Percentiles rank a stretch among this genome's conserved stretches.
Conservation (phyloP, 2,329 filamentous ascomycete species). For the Fusarium drepaniforme region DNA sequence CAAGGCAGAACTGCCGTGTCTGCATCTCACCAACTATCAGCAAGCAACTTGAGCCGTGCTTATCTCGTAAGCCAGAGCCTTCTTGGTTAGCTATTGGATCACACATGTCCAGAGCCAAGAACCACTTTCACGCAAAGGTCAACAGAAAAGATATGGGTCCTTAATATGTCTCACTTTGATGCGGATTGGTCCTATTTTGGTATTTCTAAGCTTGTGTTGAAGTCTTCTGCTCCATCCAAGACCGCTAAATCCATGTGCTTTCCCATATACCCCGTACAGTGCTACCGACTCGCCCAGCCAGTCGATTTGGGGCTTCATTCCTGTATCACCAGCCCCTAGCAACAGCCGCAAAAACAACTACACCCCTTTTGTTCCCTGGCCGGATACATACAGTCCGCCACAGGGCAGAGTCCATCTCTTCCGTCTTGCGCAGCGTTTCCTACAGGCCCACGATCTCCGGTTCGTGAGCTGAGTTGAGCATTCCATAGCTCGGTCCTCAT, state of each 20-base stretch:
- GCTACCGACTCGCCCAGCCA: slow-evolving; percentile 34
- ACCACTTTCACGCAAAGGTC: slow-evolving; percentile 1
- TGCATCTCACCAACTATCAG: slow-evolving; percentile 33
- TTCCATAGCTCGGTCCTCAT: slow-evolving; percentile 8
- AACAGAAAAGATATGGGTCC: slow-evolving; percentile 21
- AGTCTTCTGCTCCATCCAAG: slow-evolving; percentile 11
- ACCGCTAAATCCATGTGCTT: slow-evolving; percentile 35
- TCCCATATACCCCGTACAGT: slow-evolving; percentile 39
- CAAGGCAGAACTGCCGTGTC: not conserved
- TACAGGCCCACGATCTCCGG: slow-evolving; percentile 19
- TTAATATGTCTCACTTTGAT: slow-evolving; percentile 10
- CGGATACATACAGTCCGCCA: slow-evolving; percentile 14
- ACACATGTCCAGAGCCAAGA: not conserved
- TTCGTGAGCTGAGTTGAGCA: slow-evolving; percentile 16
- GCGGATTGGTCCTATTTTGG: slow-evolving; percentile 32
- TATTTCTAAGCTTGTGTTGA: slow-evolving; percentile 39
- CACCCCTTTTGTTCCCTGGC: slow-evolving; percentile 35
- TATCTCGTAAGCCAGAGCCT: slow-evolving; percentile 13
- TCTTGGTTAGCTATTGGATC: not conserved
- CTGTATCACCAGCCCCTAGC: slow-evolving; percentile 24
- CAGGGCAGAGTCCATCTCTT: slow-evolving; percentile 17
- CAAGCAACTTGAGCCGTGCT: slow-evolving; percentile 16
- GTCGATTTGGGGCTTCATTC: slow-evolving; percentile 13
- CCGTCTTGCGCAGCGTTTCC: slow-evolving; percentile 2
- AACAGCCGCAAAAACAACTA: slow-evolving; percentile 34